Base-by-base conservation (phyloP, 164 flowering plant genomes). In the Umbilicus rupestris region DNA sequence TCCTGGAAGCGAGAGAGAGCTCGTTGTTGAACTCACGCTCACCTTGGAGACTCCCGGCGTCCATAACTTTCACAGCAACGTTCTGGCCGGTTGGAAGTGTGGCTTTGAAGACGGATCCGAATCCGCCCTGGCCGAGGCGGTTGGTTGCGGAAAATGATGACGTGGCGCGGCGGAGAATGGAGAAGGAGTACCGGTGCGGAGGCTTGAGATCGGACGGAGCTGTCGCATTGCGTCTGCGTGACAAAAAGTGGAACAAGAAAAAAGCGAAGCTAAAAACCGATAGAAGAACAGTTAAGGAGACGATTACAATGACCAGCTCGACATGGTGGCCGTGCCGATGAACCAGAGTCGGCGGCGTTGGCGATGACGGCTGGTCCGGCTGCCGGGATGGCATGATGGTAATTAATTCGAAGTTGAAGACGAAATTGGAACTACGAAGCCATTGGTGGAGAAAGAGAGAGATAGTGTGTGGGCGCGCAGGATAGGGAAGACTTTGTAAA, bases 21-120 rank as follows among this genome's bases (percentile, higher is more conserved):
- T 92, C 98, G 79, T 88, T 92, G 66, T 85, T 86, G 66, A 92
- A 92, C 85, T 92, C 96, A 0, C 91, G 73, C 72, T 90, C 95
- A 10, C 95, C 93, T 64, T 90, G 98, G 19, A 90, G 72, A 0
- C 92, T 82, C 3, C 88, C 97, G 49, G 75, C 47, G 67, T 87
- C 84, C 92, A 88, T 85, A 14, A 83, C 52, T 78, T 93, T 93
- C 41, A 91, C 88, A 19, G 96, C 97, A 37, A 87, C 69, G 14
- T 68, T 75, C 29, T 76, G 77, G 1, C 83, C 79, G 24, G 80
- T 72, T 0, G 86, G 80, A 3, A 88, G 82, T 0, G 70, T 28
- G 1, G 84, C 97, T 35, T 76, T 81, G 73, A 69, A 86, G 47
- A 93, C 97, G 1, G 98, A 83, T 1, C 95, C 96, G 59, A 91